Percentiles rank a stretch among this genome's conserved stretches.
Conservation (phyloP, 768 basidiomycete species). For the Boletus vermiculosoides region DNA sequence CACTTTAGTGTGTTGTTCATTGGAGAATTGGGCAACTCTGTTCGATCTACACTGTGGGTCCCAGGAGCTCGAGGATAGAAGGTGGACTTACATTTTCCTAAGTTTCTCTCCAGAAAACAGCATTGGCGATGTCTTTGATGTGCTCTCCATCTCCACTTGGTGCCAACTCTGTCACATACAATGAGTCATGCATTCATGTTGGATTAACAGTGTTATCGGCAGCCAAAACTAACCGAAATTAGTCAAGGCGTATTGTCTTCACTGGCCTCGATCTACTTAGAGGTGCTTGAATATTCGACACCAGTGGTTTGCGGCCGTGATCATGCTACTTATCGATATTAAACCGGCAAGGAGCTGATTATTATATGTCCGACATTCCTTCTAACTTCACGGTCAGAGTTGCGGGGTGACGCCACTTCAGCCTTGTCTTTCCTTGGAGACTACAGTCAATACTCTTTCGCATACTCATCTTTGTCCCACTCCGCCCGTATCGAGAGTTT, state of each 20-base stretch:
- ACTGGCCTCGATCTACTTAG: background rate
- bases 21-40: conserved; percentile 58
- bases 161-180: too few species aligned
- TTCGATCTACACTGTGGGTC: conserved; percentile 7
- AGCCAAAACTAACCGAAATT: background rate
- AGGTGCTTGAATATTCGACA: background rate
- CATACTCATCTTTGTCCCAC: too few species aligned
- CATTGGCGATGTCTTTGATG: conserved; percentile 64
- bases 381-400: too few species aligned
- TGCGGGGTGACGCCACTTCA: too few species aligned
- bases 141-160: conserved; percentile 42
- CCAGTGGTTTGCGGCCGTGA: too few species aligned
- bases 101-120: conserved; percentile 75
- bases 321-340: too few species aligned
- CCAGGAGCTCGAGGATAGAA: background rate
- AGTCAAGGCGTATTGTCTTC: background rate
- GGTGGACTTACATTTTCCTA: conserved; percentile 57
- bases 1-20: conserved; percentile 26
- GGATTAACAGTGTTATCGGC: too few species aligned
- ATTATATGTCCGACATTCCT: too few species aligned
- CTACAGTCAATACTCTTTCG: background rate
- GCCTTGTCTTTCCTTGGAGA: background rate
- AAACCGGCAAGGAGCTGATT: too few species aligned
- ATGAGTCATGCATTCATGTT: too few species aligned
- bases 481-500: too few species aligned